Evolutionary conservation across 1,284 basidiomycete species (phyloP).

Genomic region (Ceratobasidium sp.): DNA sequence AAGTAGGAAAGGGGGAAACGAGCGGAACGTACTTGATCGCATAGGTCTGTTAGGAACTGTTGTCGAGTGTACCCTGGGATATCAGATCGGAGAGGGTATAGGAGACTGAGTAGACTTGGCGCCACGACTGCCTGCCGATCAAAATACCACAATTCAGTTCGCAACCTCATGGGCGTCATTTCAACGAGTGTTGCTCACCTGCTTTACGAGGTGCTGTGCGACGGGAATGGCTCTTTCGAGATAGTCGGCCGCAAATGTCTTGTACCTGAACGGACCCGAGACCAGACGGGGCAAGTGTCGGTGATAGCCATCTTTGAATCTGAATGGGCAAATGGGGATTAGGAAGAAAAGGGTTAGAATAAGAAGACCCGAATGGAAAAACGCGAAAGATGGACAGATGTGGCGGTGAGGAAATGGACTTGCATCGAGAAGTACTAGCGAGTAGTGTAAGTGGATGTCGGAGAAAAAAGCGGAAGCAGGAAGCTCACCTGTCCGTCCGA

Average conservation of each 20-base stretch:
- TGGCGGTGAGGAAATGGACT: neutral
- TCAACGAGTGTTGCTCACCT: neutral
- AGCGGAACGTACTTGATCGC: slow-evolving; percentile 28
- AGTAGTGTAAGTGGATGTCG: neutral
- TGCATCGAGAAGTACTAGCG: slow-evolving; percentile 22
- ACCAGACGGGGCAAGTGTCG: slow-evolving; percentile 44
- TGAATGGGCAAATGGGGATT: slow-evolving; percentile 18
- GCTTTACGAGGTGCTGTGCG: slow-evolving; percentile 16
- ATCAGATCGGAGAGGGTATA: slow-evolving; percentile 44
- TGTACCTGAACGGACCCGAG: slow-evolving; percentile 44
- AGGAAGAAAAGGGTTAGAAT: slow-evolving; percentile 7
- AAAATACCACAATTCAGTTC: neutral
- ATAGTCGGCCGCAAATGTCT: slow-evolving; percentile 43
- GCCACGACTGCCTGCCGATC: slow-evolving; percentile 44
- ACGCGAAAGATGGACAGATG: slow-evolving; percentile 4
- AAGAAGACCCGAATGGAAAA: neutral
- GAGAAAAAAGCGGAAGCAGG: neutral
- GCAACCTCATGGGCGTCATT: slow-evolving; percentile 4
- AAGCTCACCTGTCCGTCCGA: slow-evolving; percentile 41
- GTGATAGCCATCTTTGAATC: slow-evolving; percentile 45
- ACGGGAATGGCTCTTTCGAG: slow-evolving; percentile 40
- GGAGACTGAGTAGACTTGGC: slow-evolving; percentile 44
- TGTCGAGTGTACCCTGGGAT: slow-evolving; percentile 44
- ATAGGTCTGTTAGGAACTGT: slow-evolving; percentile 43
- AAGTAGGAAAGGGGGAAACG: neutral